Evolutionary conservation across 129 eudicot genomes (phyloP), one percentile per base, ranked within the genome.

Genomic region (Chrysanthemum makinoi): DNA sequence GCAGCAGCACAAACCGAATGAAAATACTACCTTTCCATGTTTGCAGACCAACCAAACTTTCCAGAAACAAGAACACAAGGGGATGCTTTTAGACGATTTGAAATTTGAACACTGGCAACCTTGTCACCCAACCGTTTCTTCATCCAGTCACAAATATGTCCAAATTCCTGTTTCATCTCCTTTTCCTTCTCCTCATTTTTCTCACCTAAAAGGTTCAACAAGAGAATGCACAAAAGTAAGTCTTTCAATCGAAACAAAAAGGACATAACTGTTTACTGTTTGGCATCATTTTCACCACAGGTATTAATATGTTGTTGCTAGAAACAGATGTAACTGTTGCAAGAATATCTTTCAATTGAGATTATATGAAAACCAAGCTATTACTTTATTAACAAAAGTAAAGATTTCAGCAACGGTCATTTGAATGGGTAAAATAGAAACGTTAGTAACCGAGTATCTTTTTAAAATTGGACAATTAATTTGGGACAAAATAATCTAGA

Each of bases 31-130:
- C 97, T 90, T 77, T 94, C 99, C 99, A 94, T 94, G 74, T 94
- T 94, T n/a, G 97, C 99, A 61, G 99, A 94, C 97, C 97, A 94
- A 62, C 99, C 99, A 75, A 94, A 94, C 70, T 90, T 94, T 72
- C 86, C 97, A 39, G 99, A 84, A 39, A 84, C 97, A 69, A 90
- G 96, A 48, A 90, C 97, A 76, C 99, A 94, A 10, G 99, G 97
- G 7, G 99, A 94, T 67, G 93, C 24, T 75, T 94, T 94, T 49
- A 94, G 82, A 22, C 99, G 97, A 66, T 80, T 84, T 44, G 99
- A 94, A 56, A 94, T 76, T 69, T 94, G 97, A 61, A 94, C 99
- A 69, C 89, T 86, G 12, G 96, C 90, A 54, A 94, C 99, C 78
- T 83, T 94, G 62, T 94, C 99, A 33, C 96, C 97, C 56, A 93